Evolutionary conservation across 163 green algal genomes (phyloP).

Genomic region (Picocystis sp.): DNA sequence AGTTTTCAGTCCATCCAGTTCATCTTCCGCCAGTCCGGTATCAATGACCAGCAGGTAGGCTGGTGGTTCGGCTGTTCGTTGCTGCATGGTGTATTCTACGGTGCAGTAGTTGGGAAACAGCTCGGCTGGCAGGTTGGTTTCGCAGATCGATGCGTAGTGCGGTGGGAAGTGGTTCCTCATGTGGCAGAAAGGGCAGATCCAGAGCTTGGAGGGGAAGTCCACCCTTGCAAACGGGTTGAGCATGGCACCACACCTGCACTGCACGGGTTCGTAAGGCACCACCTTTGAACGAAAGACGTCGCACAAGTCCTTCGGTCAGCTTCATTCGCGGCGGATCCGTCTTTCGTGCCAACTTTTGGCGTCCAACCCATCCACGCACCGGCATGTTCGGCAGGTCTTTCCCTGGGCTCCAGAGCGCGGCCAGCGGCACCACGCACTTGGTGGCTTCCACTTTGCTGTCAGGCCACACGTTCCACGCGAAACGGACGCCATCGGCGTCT

Average conservation of each 20-base stretch:
- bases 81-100: slow-evolving; percentile 76
- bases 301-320: slow-evolving; percentile 2
- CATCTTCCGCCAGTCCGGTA: slow-evolving; percentile 77
- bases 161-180: slow-evolving; percentile 85
- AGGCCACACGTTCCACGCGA: slow-evolving; percentile 74
- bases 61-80: slow-evolving; percentile 32
- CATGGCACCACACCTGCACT: slow-evolving; percentile 80
- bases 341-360: too few relatives aligned
- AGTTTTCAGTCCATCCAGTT: slow-evolving; percentile 65
- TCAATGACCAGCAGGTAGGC: slow-evolving; percentile 93
- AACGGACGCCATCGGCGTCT: slow-evolving; percentile 20
- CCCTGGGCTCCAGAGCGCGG: slow-evolving; percentile 71
- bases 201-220: slow-evolving; percentile 82
- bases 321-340: not conserved
- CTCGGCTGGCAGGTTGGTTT: slow-evolving; percentile 80
- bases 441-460: slow-evolving; percentile 77
- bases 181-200: slow-evolving; percentile 94
- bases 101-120: slow-evolving; percentile 87
- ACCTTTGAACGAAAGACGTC: slow-evolving; percentile 26
- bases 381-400: slow-evolving; percentile 65
- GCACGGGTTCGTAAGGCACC: slow-evolving; percentile 82
- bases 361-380: slow-evolving; percentile 23
- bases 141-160: slow-evolving; percentile 80
- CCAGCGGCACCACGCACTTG: slow-evolving; percentile 92
- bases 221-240: slow-evolving; percentile 85